Conservation (phyloP, 1,284 basidiomycete species). For the Tylopilus sp. region DNA sequence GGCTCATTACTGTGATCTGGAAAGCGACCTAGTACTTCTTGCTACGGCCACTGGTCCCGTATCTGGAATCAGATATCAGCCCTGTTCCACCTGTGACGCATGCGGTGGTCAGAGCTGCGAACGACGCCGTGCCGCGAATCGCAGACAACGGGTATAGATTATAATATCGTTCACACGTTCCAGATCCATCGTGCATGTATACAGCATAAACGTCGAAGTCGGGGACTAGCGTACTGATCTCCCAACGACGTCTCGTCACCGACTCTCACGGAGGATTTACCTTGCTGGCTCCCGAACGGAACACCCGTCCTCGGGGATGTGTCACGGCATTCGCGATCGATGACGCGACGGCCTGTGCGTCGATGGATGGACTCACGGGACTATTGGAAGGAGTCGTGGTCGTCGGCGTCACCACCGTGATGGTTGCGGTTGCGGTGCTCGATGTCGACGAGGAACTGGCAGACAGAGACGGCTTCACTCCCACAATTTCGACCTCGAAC, state of each 20-base stretch:
- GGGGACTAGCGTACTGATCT: background rate
- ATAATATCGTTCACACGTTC: background rate
- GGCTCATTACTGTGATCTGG: no score
- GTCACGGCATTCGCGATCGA: constrained; percentile 18
- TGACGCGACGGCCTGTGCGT: constrained; percentile 26
- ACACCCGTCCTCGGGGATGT: background rate
- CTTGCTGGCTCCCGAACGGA: background rate
- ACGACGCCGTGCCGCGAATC: background rate
- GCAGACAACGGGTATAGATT: background rate
- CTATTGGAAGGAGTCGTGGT: constrained; percentile 12
- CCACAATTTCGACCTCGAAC: constrained; percentile 25
- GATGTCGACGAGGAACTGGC: constrained; percentile 8
- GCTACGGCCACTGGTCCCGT: no score
- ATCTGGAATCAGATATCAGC: no score
- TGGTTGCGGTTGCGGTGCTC: background rate
- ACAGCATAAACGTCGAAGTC: background rate
- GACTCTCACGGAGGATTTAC: background rate
- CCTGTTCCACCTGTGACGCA: no score
- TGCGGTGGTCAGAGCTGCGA: no score
- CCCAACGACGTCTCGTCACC: background rate
- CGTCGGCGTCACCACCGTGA: constrained; percentile 9
- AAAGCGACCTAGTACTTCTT: no score
- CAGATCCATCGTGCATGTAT: background rate
- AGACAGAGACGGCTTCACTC: constrained; percentile 6
- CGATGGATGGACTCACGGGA: constrained; percentile 11